Evolutionary conservation across 2,329 filamentous ascomycete genomes (phyloP), one percentile per base, ranked within the genome.

Genomic region (Emergomyces orientalis): DNA sequence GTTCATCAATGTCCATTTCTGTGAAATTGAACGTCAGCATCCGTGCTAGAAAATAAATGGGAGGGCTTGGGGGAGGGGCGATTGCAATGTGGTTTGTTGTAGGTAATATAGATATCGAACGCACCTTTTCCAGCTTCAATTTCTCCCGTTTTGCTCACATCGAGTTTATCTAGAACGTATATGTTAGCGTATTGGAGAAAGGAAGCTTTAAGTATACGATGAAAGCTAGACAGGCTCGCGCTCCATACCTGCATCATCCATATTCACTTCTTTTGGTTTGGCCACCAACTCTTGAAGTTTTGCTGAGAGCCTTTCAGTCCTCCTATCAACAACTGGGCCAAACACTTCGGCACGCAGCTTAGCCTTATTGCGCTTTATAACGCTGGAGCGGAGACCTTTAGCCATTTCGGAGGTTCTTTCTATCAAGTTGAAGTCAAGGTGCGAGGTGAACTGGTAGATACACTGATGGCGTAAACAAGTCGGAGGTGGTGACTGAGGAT

Each of bases 331-430:
- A 62, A 87, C 86, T 19, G 93, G 93, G 1, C 88, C 90, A 77
- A 96, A 97, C 67, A 97, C 88, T 67, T 85, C 86, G 67, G 84
- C 81, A 76, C 92, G 92, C 67, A 96, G 83, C 70, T 85, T 87
- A 69, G 84, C 82, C 79, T 91, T 91, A 80, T 97, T 97, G 71
- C 83, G 82, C 80, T 97, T 97, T 71, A 82, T 86, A 68, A 84
- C 81, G 74, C 88, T 95, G 67, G 92, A 85, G 74, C 93, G 84
- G 65, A 89, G 81, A 73, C 90, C 89, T 76, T 96, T 97, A 30
- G 92, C 93, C 93, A 97, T 97, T 69, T 62, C 82, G 73, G 19
- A 30, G 47, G 13, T 43, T 32, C 37, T 11, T 30, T 56, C 17
- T 54, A 62, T 57, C n/a, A 27, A 37, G 37, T 45, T 32, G 41